Evolutionary conservation across 1,139 yeast genomes (phyloP).

Genomic region (Protomyces arabidopsidicola): DNA sequence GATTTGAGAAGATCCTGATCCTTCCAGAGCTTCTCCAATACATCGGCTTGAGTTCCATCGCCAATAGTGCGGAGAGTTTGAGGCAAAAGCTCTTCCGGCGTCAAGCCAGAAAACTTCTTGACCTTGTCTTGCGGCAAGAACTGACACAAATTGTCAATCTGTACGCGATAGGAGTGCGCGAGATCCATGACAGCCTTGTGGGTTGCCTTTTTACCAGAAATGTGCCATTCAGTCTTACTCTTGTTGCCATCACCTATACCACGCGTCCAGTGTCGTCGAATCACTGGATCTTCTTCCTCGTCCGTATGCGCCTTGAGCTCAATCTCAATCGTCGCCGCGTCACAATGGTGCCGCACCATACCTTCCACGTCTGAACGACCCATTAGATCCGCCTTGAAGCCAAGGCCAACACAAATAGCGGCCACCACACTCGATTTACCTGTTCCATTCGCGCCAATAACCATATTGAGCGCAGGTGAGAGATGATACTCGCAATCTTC

Average conservation of each 20-base stretch:
- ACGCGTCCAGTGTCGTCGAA: conserved; percentile 37
- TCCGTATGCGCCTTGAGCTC: conserved; percentile 51
- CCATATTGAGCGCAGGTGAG: conserved; percentile 83
- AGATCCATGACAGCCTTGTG: conserved; percentile 49
- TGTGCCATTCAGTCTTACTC: conserved; percentile 51
- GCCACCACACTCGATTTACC: conserved; percentile 94
- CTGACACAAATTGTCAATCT: conserved; percentile 86
- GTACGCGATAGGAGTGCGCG: conserved; percentile 60
- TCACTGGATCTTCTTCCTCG: conserved; percentile 43
- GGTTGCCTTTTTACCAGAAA: conserved; percentile 48
- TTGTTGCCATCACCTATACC: conserved; percentile 18
- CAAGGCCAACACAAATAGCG: conserved; percentile 85
- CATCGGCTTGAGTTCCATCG: conserved; percentile 51
- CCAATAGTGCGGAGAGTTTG: conserved; percentile 84
- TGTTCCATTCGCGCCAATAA: conserved; percentile 95
- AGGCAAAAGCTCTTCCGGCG: conserved; percentile 65
- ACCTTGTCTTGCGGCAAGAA: conserved; percentile 94
- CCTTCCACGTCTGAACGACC: conserved; percentile 67
- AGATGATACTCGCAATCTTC: conserved; percentile 67
- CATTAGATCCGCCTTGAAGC: conserved; percentile 70
- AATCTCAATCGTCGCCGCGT: conserved; percentile 55
- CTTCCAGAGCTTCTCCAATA: conserved; percentile 55
- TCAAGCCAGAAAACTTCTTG: conserved; percentile 79
- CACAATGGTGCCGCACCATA: conserved; percentile 72
- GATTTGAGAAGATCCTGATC: conserved; percentile 45